A percentile compares a stretch with the other conserved stretches of the same genome.
These are phyloP conservation scores for Leonotis leonurus DNA, from an alignment of 257 asterid species.

Conservation along the genomic window DNA sequence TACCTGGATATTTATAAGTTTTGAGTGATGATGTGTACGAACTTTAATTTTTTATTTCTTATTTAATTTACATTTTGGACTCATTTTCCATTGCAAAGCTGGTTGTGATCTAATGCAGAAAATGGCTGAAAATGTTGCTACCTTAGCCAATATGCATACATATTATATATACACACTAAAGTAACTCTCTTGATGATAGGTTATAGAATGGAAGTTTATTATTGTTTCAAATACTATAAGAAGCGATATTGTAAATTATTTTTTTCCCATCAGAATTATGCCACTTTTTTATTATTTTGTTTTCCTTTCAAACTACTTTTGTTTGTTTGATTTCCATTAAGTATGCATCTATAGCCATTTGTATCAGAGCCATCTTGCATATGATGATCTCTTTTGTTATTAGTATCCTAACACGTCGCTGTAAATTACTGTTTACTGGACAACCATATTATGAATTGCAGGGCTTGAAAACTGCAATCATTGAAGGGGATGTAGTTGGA, in stretches of 20 bases:
- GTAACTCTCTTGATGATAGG: not conserved
- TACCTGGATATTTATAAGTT: not conserved
- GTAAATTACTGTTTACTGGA: conserved; percentile 5
- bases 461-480: conserved; percentile 88
- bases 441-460: conserved; percentile 18
- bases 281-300: not conserved
- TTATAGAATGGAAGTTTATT: not conserved
- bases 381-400: not conserved
- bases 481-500: conserved; percentile 85
- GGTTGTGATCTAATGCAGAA: not conserved
- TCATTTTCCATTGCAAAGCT: not conserved
- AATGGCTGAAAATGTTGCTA: not conserved
- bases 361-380: not conserved
- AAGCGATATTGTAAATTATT: not conserved
- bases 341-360: not conserved
- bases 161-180: not conserved
- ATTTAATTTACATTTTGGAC: too few species aligned
- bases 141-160: not conserved
- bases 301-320: not conserved
- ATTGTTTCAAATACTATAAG: not conserved
- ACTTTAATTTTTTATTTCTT: too few species aligned
- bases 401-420: not conserved
- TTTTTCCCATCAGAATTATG: not conserved
- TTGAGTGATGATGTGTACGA: not conserved
- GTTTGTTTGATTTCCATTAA: not conserved